Evolutionary conservation across 768 basidiomycete genomes (phyloP), one percentile per base, ranked within the genome.

Genomic region (Hortiboletus flavorubellus): DNA sequence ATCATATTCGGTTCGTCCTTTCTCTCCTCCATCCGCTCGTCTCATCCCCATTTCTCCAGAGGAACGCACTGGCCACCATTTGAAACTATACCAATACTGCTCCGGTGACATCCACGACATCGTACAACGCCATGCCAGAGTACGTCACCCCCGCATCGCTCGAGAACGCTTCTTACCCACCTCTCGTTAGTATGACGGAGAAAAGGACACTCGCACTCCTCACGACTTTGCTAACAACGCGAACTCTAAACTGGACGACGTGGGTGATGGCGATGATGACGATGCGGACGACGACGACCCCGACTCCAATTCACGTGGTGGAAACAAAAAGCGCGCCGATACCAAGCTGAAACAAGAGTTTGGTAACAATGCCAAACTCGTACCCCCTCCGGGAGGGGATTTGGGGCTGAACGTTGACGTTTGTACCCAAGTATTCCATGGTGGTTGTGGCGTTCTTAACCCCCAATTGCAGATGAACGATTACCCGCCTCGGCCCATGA

Each of bases 1-100:
- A 88, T 92, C 69, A 89, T 93, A 69, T 91, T 93, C 59, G 90
- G 86, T 84, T 46, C 52, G 78, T 66, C 72, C 73, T 49, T 26
- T 64, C 60, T 51, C 46, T 47, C 31, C 49, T 30, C 51, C 38
- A 15, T 26, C 31, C 30, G 1, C 23, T 49, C 10, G 6, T 49
- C 44, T 60, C 52, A 53, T 47, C 40, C 8, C 26, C 37, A 30
- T 16, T 8, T 30, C 18, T 75, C 71, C 66, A 89, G 87, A 89
- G 76, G 86, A 89, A 71, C 82, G 85, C 34, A 79, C 85, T 48
- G 88, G 89, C 16, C 89, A 91, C 69, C 84, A 89, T 73, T 72
- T 84, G 59, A 91, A 91, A 74, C 79, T 91, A 18, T 90, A 88
- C 73, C 87, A 91, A 67, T 92, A 91, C 64, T 85, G 86, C 68